Conservation (phyloP, 2,329 filamentous ascomycete genomes). For the Cordyceps javanica region DNA sequence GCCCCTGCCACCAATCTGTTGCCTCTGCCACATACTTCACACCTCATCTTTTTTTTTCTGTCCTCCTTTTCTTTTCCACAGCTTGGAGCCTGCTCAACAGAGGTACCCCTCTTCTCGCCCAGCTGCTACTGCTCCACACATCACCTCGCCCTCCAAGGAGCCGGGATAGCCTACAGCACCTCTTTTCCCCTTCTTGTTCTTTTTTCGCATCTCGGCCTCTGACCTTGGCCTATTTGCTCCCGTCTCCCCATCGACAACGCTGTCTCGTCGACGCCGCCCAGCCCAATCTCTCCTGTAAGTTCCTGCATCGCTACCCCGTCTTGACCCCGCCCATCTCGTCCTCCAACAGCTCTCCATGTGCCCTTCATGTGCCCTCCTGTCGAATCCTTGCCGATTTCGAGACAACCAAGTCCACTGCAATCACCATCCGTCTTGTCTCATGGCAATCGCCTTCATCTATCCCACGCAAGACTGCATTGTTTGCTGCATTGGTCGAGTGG, state of each 20-base stretch:
- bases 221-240: not conserved
- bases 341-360: not conserved
- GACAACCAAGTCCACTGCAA: not conserved
- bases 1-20: not conserved
- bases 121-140: not conserved
- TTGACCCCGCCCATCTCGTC: conserved; percentile 1
- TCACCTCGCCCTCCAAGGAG: not conserved
- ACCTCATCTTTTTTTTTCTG: not conserved
- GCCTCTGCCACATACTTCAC: not conserved
- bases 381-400: not conserved
- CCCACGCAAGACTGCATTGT: not conserved
- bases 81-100: not conserved
- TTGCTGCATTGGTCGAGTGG: not conserved
- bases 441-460: not conserved
- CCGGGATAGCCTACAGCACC: not conserved
- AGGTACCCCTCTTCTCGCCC: conserved; percentile 6
- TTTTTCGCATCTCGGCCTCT: not conserved
- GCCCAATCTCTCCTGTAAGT: conserved; percentile 10
- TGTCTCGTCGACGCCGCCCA: not conserved
- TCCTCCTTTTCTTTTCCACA: not conserved
- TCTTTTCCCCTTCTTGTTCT: no score
- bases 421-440: not conserved
- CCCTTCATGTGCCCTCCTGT: not conserved
- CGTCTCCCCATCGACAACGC: not conserved
- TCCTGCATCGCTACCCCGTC: not conserved